A percentile compares a stretch with the other conserved stretches of the same genome.
phyloP scores from a whole-genome alignment of 164 flowering plant species.

The Paratinospora sagittata region DNA sequence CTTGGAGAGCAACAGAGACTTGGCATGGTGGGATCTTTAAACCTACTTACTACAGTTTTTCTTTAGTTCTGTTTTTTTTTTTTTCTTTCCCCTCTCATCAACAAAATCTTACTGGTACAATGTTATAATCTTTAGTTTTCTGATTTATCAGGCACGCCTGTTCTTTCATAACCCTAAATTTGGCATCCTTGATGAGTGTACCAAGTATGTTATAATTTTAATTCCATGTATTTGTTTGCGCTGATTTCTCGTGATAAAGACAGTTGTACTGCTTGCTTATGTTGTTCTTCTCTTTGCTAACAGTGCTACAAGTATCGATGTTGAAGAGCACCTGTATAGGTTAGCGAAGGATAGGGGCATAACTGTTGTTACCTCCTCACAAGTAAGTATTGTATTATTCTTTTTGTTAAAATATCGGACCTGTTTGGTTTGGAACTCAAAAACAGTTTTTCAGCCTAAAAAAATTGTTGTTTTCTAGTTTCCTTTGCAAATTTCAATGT shows the following conservation, averaged over 20 bases:
- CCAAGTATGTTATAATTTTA: constrained; percentile 59
- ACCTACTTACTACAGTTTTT: background rate
- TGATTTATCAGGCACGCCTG: constrained; percentile 64
- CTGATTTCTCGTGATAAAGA: background rate
- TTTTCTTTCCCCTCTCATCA: too few relatives aligned
- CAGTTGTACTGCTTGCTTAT: background rate
- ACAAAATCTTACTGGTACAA: background rate
- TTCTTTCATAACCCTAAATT: constrained; percentile 92
- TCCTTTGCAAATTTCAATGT: too few relatives aligned
- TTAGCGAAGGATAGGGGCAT: constrained; percentile 76
- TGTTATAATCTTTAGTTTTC: background rate
- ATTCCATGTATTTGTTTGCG: too few relatives aligned
- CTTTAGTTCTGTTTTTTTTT: background rate
- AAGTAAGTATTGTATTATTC: constrained; percentile 38
- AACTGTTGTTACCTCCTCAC: constrained; percentile 89
- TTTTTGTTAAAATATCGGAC: background rate
- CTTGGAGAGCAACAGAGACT: constrained; percentile 98
- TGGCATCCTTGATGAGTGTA: constrained; percentile 97
- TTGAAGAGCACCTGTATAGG: constrained; percentile 92
- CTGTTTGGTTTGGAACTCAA: too few relatives aligned
- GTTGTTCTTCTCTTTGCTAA: constrained; percentile 3
- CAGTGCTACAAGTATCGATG: constrained; percentile 98
- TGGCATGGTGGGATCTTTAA: constrained; percentile 76
- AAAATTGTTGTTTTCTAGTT: too few relatives aligned
- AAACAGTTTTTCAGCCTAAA: too few relatives aligned